Evolutionary conservation across 2,329 filamentous ascomycete species (phyloP), one percentile per base, ranked within the genome.

Genomic region (Fusarium nematophilum): DNA sequence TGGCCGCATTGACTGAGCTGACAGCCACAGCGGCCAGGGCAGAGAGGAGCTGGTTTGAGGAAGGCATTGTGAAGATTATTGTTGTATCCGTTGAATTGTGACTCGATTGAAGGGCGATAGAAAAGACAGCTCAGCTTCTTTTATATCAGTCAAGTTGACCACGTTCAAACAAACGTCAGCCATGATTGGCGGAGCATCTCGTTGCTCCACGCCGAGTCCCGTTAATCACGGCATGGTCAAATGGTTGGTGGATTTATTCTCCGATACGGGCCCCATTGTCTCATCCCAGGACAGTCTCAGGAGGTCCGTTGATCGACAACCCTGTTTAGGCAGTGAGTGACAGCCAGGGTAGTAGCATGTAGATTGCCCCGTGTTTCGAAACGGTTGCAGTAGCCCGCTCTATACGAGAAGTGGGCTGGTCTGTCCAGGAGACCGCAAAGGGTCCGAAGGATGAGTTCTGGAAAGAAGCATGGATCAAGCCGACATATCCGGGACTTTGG

Each of bases 1-100:
- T 69, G 14, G 71, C 73, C 6, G 73, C 65, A 15, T 67, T 55
- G 42, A 51, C 59, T 0, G 64, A 51, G 27, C 52, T 36, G 7
- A 61, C 34, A 13, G 65, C 64, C 31, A 59, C 33, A 10, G 59
- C 56, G 39, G 51, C 64, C 9, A 67, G 50, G 36, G 50, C 46
- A 2, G 64, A 63, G 26, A 65, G 21, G 21, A 58, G 44, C 30
- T 63, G 51, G 47, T 38, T 52, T 8, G 48, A 30, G 6, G 55
- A 65, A 48, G 56, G 61, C 65, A 67, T 67, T 4, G 48, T 52
- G 54, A 23, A n/a, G 13, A 9, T 15, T 6, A 13, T 29, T 29
- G 27, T 13, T 29, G 27, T 8, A 13, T 29, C 8, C 27, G 11
- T 3, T 21, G 8, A 0, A 9, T 9, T 27, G 4, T 6, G n/a